Conservation (phyloP, 805 yeast species). For the Suhomyces emberorum region DNA sequence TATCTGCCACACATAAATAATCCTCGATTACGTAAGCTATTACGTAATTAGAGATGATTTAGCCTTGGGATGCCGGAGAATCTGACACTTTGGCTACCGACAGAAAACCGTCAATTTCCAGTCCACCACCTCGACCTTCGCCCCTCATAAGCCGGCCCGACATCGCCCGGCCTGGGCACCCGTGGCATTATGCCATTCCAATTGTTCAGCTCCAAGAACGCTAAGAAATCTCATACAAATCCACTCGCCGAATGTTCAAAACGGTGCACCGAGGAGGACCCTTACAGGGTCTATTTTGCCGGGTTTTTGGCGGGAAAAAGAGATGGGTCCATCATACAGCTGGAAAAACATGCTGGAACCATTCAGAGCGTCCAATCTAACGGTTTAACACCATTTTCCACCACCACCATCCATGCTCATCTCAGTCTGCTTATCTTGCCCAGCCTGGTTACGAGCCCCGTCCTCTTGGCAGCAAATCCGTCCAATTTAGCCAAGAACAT, state of each 20-base stretch:
- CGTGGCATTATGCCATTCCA: not conserved
- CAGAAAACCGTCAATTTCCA: too few relatives aligned
- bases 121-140: too few relatives aligned
- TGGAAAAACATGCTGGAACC: not conserved
- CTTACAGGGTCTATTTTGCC: not conserved
- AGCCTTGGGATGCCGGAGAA: too few relatives aligned
- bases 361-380: too few relatives aligned
- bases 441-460: slow-evolving; percentile 3
- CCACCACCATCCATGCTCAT: not conserved
- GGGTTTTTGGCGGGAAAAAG: not conserved
- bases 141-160: too few relatives aligned
- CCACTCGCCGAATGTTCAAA: not conserved
- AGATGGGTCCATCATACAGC: not conserved
- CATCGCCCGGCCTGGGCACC: not conserved
- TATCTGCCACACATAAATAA: not conserved
- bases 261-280: not conserved
- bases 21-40: not conserved
- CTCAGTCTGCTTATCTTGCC: too few relatives aligned
- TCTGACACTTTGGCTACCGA: too few relatives aligned
- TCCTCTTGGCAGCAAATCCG: slow-evolving; percentile 1
- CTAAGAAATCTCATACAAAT: not conserved
- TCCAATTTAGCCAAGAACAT: slow-evolving; percentile 1
- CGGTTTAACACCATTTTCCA: not conserved
- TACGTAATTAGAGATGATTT: too few relatives aligned
- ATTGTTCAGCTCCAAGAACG: not conserved